A percentile compares a stretch with the other conserved stretches of the same genome.
These are phyloP conservation scores for Trichophyton mentagrophytes DNA, from an alignment of 2,329 filamentous ascomycete species.

Conservation along the genomic window DNA sequence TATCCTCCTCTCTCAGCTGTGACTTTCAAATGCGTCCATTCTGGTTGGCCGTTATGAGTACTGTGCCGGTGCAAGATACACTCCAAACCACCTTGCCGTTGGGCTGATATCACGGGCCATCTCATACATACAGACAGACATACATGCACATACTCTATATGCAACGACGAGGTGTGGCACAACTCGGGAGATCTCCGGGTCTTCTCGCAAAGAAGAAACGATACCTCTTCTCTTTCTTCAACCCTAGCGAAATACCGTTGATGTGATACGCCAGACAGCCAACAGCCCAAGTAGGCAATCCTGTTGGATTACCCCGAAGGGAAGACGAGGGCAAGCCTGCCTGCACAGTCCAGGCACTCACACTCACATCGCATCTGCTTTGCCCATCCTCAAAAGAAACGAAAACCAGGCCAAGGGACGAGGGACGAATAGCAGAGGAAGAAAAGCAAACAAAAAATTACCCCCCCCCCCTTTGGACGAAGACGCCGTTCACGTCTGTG, in stretches of 20 bases:
- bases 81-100: background rate
- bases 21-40: background rate
- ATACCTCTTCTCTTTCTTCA: too few relatives aligned
- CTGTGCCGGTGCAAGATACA: background rate
- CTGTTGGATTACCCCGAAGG: background rate
- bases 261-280: background rate
- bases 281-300: background rate
- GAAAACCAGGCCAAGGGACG: background rate
- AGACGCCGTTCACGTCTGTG: background rate
- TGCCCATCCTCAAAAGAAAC: background rate
- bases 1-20: background rate
- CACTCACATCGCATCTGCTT: background rate
- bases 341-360: background rate
- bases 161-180: background rate
- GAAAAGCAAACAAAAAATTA: background rate
- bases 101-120: background rate
- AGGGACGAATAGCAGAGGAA: too few relatives aligned
- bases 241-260: background rate
- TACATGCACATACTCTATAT: background rate
- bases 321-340: background rate
- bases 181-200: background rate
- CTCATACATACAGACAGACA: background rate
- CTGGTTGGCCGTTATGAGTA: background rate
- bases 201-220: background rate
- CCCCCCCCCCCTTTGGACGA: background rate